Base-by-base conservation (phyloP, 257 asterid genomes). In the Forsythia suspensa region DNA sequence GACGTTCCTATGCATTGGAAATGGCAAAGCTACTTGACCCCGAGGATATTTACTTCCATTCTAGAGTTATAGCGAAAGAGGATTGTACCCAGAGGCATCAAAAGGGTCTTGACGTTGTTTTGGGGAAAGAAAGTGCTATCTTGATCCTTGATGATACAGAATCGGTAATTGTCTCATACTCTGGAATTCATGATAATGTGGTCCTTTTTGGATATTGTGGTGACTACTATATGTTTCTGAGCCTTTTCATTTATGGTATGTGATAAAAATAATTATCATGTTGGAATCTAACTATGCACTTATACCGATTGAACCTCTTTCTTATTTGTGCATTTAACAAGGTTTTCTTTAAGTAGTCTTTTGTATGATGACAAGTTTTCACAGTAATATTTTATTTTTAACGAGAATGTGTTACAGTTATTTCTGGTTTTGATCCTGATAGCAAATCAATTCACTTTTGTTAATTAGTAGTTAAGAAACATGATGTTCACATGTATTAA, bases 11-110 rank as follows among this genome's bases (percentile, higher is more conserved):
- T 78, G 82, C 82, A 34, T 55, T 79, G 61, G 73, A 79, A 72
- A 79, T 72, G 82, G 78, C 42, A 29, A 72, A 79, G 11, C 66
- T 79, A 39, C 41, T 72, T 11, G 78, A 79, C 66, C 74, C 78
- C 12, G 39, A 44, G 37, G 71, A 21, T 18, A 39, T 44, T 18
- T 72, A 79, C 77, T 79, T 79, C 68, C 18, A 12, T 43, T 79
- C 77, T 18, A 63, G 77, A 73, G 74, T 79, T 24, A 79, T 72
- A 59, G 78, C 82, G 44, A n/a, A 48, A 20, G 78, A 41, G 29
- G 78, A 72, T 73, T 79, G 52, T 13, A 79, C 70, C 4, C 55
- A 36, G 61, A 36, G 18, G 13, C 55, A 72, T 79, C 74, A 8
- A 43, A 79, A 73, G 57, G 69, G 77, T 37, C 74, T 73, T 73